Evolutionary conservation across 768 basidiomycete genomes (phyloP), one percentile per base, ranked within the genome.

Genomic region (Exidia glandulosa): DNA sequence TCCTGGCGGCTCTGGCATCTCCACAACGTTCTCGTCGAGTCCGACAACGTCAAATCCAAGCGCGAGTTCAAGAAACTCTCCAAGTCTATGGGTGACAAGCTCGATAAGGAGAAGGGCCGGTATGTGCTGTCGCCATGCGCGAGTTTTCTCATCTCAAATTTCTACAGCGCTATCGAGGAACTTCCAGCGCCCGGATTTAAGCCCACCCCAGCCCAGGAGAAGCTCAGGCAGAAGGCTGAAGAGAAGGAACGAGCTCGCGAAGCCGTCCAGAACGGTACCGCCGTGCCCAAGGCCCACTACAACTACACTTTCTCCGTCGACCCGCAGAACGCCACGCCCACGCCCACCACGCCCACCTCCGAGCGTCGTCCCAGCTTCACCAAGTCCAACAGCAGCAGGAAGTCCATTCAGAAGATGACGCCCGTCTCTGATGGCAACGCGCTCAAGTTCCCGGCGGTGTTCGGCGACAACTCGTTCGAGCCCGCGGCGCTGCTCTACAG

Each of bases 1-100:
- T 87, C 86, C 66, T 93, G 90, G 90, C 82, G 90, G 69, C 81
- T 93, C 72, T 93, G 90, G 90, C 88, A 92, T 70, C 83, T 93
- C 57, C 90, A 93, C 75, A 89, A 85, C 66, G 82, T 92, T 66
- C 92, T 92, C 77, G 90, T 93, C 74, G 90, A 93, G 74, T 81
- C 85, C 62, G 90, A 93, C 79, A 90, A 90, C 63, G 88, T 90
- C 48, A 88, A 85, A 73, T 84, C 86, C n/a, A 90, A 90, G 70
- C 86, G 90, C 54, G 89, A 92, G 74, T 92, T 93, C 79, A 88
- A 86, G 76, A 90, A 89, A 67, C 83, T 93, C 60, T 88, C 87
- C 66, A 90, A 87, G 73, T 81, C 74, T 70, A 93, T 93, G 90
- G 82, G 90, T 63, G 90, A 93, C 77, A 91, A 89, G 72, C 78